Percentiles rank a stretch among this genome's conserved stretches.
Evolutionary conservation across 164 flowering plant species (phyloP).

Genomic region (Berberis thunbergii): DNA sequence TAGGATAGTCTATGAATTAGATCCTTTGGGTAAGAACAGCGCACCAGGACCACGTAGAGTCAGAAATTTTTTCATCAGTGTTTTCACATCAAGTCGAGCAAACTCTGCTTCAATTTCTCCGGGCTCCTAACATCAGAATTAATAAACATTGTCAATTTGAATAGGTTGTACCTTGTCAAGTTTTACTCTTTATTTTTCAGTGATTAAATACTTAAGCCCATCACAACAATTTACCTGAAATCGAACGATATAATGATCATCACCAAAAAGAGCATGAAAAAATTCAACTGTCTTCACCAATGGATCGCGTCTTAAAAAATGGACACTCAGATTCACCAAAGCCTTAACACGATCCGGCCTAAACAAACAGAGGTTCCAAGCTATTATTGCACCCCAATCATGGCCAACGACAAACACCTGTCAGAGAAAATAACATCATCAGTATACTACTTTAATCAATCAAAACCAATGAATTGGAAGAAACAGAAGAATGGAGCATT

Average conservation of each 20-base stretch:
- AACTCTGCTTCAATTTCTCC: constrained; percentile 52
- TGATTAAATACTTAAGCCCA: neutral
- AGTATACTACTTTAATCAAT: neutral
- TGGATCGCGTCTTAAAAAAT: constrained; percentile 31
- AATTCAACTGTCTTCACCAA: constrained; percentile 19
- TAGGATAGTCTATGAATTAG: constrained; percentile 3
- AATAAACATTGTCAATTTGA: neutral
- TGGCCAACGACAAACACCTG: constrained; percentile 64
- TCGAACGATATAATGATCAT: constrained; percentile 51
- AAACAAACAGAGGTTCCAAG: constrained; percentile 54
- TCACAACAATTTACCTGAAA: constrained; percentile 33
- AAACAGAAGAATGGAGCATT: neutral
- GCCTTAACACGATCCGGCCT: constrained; percentile 59
- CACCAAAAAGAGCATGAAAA: neutral
- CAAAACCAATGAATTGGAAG: neutral
- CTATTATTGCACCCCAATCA: constrained; percentile 64
- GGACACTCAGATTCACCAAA: constrained; percentile 47
- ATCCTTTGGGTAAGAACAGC: constrained; percentile 30
- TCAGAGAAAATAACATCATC: neutral
- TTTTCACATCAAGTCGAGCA: constrained; percentile 21
- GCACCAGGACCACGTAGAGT: constrained; percentile 34
- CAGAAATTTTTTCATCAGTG: constrained; percentile 28
- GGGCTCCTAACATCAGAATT: constrained; percentile 1
- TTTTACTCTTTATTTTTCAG: neutral
- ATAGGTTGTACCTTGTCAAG: neutral